phyloP scores from a whole-genome alignment of 345 rosid species.

The Sapria himalayana region DNA sequence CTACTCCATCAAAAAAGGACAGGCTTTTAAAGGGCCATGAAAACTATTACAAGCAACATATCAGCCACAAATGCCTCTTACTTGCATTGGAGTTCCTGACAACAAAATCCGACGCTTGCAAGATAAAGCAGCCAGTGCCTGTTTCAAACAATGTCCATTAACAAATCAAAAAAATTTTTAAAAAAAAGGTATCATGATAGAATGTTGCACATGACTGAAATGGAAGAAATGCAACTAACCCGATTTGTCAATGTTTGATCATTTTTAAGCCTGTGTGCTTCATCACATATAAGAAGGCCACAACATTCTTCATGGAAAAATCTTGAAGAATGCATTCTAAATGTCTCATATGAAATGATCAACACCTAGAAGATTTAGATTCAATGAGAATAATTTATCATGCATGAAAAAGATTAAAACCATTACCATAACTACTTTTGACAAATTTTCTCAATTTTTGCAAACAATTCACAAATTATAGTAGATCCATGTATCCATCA shows the following conservation, averaged over 20 bases:
- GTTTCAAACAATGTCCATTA: conserved; percentile 9
- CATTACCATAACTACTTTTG: no score
- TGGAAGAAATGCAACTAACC: conserved; percentile 17
- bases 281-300: conserved; percentile 93
- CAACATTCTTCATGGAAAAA: conserved; percentile 59
- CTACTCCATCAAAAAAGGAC: no score
- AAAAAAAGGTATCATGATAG: background rate
- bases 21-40: no score
- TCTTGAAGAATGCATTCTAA: conserved; percentile 86
- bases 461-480: no score
- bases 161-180: conserved; percentile 6
- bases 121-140: conserved; percentile 87
- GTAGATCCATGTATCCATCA: no score
- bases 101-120: conserved; percentile 79
- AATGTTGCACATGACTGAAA: conserved; percentile 3
- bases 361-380: conserved; percentile 43
- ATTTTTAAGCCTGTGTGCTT: conserved; percentile 96
- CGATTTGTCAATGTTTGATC: conserved; percentile 87
- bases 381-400: no score
- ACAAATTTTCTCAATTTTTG: no score
- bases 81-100: conserved; percentile 99
- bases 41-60: background rate
- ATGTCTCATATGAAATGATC: conserved; percentile 91
- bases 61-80: conserved; percentile 9
- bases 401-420: no score